Evolutionary conservation across 306 rosid species (phyloP), one percentile per base, ranked within the genome.

Genomic region (Acacia melanoxylon): DNA sequence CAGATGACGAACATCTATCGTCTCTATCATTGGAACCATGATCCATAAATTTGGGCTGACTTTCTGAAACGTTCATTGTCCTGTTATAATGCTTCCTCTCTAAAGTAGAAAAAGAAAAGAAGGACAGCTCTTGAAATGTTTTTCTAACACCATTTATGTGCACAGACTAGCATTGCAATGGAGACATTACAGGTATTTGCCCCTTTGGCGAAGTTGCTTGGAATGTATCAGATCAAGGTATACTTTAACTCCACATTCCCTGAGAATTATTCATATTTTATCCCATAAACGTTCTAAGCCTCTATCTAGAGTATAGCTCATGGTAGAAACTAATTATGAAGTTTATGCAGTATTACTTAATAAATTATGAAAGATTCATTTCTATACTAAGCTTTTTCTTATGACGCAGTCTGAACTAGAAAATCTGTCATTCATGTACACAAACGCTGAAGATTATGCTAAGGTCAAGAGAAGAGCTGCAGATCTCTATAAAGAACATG

Each of bases 131-230:
- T 56, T 78, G 59, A 46, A 31, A 33, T 72, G 54, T 74, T 69
- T 84, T 71, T 68, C 78, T 87, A 72, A 87, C 76, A 37, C 80
- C 67, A 67, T 85, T 76, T 80, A 54, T 76, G 48, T 83, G 72
- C 84, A 63, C 97, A 96, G 99, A 78, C 90, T 87, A 93, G 97
- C 93, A 96, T 96, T 81, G 92, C 99, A 59, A 86, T 84, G 89
- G 99, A 96, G 87, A 93, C 99, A 74, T 86, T 96, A 82, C 99
- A 96, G 91, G 97, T 96, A 82, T 96, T 96, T 89, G 99, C 99
- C 78, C 99, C 99, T 79, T 92, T 96, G 83, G 99, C 99, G 25
- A 96, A 92, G 97, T 92, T 96, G 91, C 97, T 96, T 83, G 99
- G 99, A 80, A 96, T 96, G 97, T 91, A 93, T 87, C 97, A 96